Evolutionary conservation across 2,329 filamentous ascomycete species (phyloP).

Genomic region (Davidsoniella eucalypti): DNA sequence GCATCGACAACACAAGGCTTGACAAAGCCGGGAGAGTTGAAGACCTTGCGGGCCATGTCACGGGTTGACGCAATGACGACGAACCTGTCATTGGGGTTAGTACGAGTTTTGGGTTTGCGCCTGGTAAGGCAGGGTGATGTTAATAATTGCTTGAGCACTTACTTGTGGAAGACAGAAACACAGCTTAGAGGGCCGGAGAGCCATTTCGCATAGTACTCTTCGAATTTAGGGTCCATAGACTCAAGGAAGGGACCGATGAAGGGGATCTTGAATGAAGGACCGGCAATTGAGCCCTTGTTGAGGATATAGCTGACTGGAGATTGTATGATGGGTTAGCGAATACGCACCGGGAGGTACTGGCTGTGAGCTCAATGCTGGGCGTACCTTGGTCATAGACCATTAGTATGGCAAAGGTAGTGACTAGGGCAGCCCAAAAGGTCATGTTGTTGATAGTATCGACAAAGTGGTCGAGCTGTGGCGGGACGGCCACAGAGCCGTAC

Average conservation of each 20-base stretch:
- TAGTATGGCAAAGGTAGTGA: constrained; percentile 54
- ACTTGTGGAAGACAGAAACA: constrained; percentile 99
- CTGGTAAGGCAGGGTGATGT: too few species aligned
- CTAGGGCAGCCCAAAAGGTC: constrained; percentile 23
- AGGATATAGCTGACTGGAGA: constrained; percentile 53
- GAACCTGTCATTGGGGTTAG: constrained; percentile 41
- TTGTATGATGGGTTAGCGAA: neutral
- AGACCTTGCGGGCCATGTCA: constrained; percentile 89
- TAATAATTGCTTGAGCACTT: constrained; percentile 20
- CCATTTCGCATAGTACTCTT: constrained; percentile 87
- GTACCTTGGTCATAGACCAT: constrained; percentile 83
- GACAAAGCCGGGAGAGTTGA: constrained; percentile 82
- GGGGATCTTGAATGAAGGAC: constrained; percentile 59
- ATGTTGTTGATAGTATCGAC: constrained; percentile 36
- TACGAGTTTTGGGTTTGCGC: neutral
- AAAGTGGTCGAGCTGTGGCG: constrained; percentile 38
- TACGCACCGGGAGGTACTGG: neutral
- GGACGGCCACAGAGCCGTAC: constrained; percentile 31
- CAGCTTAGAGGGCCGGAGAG: constrained; percentile 79
- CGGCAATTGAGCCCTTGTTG: constrained; percentile 60
- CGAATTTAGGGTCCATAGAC: constrained; percentile 81
- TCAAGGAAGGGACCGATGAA: constrained; percentile 94
- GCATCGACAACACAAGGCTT: constrained; percentile 95
- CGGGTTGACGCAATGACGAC: constrained; percentile 91
- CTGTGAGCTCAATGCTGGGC: constrained; percentile 20